Base-by-base conservation (phyloP, 345 rosid genomes). In the Citrus mangshanensis region DNA sequence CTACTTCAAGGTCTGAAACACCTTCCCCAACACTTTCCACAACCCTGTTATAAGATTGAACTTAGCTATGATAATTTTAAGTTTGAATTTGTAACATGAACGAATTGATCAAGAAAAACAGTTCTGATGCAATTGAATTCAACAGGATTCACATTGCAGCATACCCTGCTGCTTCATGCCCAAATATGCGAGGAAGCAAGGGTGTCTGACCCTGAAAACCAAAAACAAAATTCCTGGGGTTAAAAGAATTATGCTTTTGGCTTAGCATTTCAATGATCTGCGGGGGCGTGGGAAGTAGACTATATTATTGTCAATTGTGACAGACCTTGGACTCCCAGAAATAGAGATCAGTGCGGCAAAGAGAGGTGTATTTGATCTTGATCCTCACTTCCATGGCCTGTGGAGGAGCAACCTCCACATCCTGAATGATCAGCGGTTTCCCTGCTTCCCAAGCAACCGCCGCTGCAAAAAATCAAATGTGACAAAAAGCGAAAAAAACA, bases 21-120 rank as follows among this genome's bases (percentile, higher is more conserved):
- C 87, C 90, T 35, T 80, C 85, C n/a, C 88, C 88, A 3, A 80
- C 73, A 10, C 86, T 87, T 61, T 87, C 85, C 14, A 85, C 88
- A 70, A 87, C 71, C 70, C 90, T 85, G 78, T 13, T 5, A 66
- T 32, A 49, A 63, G 30, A 68, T 74, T 25, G 55, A 56, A 34
- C 16, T 67, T 60, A 70, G 69, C n/a, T 56, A 46, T 28, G 74
- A 7, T 77, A 74, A 7, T 42, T 42, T 0, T 74, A 70, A 42
- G 40, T 19, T 74, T 3, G 35, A 54, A 13, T 5, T 51, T 7
- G 64, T 73, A 82, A 14, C 55, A 40, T 38, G 54, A 69, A 24
- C 56, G 13, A 6, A 6, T 69, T 46, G 51, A 46, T 13, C 51
- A 13, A 46, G 18, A 12, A 46, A 46, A 46, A 10, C 51, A 46